phyloP scores from a whole-genome alignment of 2,329 filamentous ascomycete genomes.

The Ophiostoma novo-ulmi region DNA sequence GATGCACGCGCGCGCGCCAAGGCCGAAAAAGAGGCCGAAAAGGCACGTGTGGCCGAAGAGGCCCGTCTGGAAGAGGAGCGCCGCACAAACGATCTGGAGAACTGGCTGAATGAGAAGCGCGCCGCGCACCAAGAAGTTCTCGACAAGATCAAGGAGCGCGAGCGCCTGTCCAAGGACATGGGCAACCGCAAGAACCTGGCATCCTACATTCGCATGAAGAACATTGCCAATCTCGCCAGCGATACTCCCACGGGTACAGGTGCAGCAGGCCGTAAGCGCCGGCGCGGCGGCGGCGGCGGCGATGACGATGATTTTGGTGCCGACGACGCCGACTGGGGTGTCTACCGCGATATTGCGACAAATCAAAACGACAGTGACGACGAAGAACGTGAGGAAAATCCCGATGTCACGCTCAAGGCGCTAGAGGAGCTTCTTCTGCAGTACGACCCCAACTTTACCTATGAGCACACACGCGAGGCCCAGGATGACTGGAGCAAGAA shows the following conservation, averaged over 20 bases:
- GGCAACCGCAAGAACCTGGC: slow-evolving; percentile 96
- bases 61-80: slow-evolving; percentile 78
- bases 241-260: slow-evolving; percentile 59
- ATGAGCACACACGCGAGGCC: slow-evolving; percentile 85
- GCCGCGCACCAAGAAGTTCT: slow-evolving; percentile 65
- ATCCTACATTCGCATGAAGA: slow-evolving; percentile 97
- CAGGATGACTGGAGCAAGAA: slow-evolving; percentile 94
- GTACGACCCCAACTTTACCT: slow-evolving; percentile 83
- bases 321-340: slow-evolving; percentile 96
- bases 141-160: slow-evolving; percentile 85
- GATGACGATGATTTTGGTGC: slow-evolving; percentile 97
- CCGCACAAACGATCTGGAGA: slow-evolving; percentile 75
- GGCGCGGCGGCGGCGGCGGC: slow-evolving; percentile 67
- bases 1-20: slow-evolving; percentile 92
- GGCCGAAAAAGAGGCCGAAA: slow-evolving; percentile 90
- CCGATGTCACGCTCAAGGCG: slow-evolving; percentile 64
- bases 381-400: slow-evolving; percentile 87
- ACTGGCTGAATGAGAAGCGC: slow-evolving; percentile 80
- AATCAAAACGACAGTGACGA: slow-evolving; percentile 69
- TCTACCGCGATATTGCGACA: slow-evolving; percentile 83
- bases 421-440: slow-evolving; percentile 81
- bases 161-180: slow-evolving; percentile 86
- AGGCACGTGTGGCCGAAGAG: slow-evolving; percentile 75
- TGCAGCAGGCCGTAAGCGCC: slow-evolving; percentile 34
- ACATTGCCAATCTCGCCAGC: slow-evolving; percentile 88